Base-by-base conservation (phyloP, 148 eudicot genomes). In the Diospyros lotus region DNA sequence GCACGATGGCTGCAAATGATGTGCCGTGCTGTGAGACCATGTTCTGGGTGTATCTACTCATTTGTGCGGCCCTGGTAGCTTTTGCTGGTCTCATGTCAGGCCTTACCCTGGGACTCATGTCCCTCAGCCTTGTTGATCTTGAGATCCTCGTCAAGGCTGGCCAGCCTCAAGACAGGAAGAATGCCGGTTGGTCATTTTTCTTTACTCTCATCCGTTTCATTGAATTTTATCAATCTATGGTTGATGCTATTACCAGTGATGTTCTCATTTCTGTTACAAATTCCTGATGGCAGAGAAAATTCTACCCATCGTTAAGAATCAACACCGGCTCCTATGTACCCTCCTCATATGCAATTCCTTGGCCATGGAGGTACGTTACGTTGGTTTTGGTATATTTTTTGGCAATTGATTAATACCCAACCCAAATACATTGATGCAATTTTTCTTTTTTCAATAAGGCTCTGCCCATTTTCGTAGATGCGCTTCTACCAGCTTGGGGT, bases 11-110 rank as follows among this genome's bases (percentile, higher is more conserved):
- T 12, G 92, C 90, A 39, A 86, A 92, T 72, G 97, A 92, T 80
- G 89, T 89, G 39, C 97, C 97, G 6, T 92, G 97, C 78, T 92
- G 97, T 74, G 82, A 85, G 73, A 81, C 94, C 66, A 90, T 92
- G 92, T 92, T 92, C 64, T 92, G 94, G 94, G 82, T 90, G 6
- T 90, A 92, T 78, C 80, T 88, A 18, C 38, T 84, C 54, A 86
- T 85, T 69, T 83, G 79, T 75, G 84, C 81, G 15, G 76, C 83
- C 51, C 86, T 92, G 15, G 97, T 92, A 55, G 78, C 84, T 78
- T 89, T 92, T 74, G 97, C 92, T 69, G 97, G 97, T 14, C 90
- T 92, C 75, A 92, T 92, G 97, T 89, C 97, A 55, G 97, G 97
- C 63, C 86, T 92, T 58, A 89, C 97, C 56, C 82, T 89, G 64